These are phyloP conservation scores for Apophysomyces elegans DNA, from an alignment of 371 early-diverging fungal species.

Conservation along the genomic window DNA sequence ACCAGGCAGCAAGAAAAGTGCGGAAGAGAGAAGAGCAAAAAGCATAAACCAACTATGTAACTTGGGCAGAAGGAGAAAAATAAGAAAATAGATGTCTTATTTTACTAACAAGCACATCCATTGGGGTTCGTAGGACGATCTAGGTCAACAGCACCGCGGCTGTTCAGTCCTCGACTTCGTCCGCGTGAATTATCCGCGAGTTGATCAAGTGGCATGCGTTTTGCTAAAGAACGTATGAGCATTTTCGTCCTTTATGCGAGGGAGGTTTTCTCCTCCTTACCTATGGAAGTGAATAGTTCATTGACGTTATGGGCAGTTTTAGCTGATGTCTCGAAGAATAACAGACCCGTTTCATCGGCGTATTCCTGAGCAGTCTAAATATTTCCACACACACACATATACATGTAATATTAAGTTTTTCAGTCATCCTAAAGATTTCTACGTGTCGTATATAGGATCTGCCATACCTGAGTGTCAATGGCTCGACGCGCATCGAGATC, in stretches of 20 bases:
- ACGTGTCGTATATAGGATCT: no score
- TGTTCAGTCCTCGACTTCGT: slow-evolving; percentile 36
- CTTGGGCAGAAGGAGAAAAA: not conserved
- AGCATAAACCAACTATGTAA: not conserved
- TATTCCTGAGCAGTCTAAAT: slow-evolving; percentile 85
- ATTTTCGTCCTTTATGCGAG: not conserved
- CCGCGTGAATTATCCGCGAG: slow-evolving; percentile 49
- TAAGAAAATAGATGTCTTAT: not conserved
- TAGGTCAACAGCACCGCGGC: slow-evolving; percentile 46
- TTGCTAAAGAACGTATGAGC: slow-evolving; percentile 21
- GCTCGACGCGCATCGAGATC: slow-evolving; percentile 84
- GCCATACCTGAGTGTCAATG: slow-evolving; percentile 65
- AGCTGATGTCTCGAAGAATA: slow-evolving; percentile 95
- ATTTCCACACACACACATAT: slow-evolving; percentile 38
- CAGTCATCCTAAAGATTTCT: no score
- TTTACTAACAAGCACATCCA: slow-evolving; percentile 56
- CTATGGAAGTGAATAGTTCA: slow-evolving; percentile 89
- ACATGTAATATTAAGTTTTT: no score
- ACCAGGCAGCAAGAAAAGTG: not conserved
- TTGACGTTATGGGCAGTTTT: slow-evolving; percentile 87
- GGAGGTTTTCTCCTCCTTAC: slow-evolving; percentile 37
- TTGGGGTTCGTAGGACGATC: slow-evolving; percentile 39
- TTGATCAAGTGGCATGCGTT: slow-evolving; percentile 53
- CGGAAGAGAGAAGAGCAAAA: not conserved
- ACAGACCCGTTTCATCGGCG: slow-evolving; percentile 82